phyloP scores from a whole-genome alignment of 768 basidiomycete genomes.

The Hericium coralloides region DNA sequence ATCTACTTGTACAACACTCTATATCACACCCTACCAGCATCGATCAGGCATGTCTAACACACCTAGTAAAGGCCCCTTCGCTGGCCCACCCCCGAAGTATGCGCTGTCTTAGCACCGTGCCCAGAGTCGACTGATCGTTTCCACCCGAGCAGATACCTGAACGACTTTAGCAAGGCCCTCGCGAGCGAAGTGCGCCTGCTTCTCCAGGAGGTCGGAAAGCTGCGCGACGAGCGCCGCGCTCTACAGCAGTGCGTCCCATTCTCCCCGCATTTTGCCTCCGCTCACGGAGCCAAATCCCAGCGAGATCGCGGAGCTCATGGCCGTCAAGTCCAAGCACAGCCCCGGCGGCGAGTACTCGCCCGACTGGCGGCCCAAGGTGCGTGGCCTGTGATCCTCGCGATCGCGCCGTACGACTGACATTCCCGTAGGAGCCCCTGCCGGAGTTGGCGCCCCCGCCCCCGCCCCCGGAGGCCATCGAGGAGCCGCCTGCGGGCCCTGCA shows the following conservation, averaged over 20 bases:
- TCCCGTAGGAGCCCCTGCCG: constrained; percentile 13
- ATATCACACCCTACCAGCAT: no score
- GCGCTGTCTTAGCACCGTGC: no score
- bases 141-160: constrained; percentile 34
- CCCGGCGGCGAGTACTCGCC: constrained; percentile 71
- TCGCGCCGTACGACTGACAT: constrained; percentile 1
- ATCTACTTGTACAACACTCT: no score
- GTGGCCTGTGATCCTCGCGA: constrained; percentile 12
- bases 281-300: constrained; percentile 26
- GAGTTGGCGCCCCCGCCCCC: constrained; percentile 22
- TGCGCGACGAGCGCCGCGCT: constrained; percentile 48
- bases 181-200: constrained; percentile 54
- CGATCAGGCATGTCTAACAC: no score
- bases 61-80: no score
- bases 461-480: constrained; percentile 35
- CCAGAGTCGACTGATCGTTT: neutral
- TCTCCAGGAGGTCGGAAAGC: constrained; percentile 50
- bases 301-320: constrained; percentile 81
- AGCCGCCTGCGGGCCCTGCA: constrained; percentile 37
- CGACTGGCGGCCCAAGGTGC: constrained; percentile 61
- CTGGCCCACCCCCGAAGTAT: no score
- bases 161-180: constrained; percentile 56
- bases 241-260: constrained; percentile 40
- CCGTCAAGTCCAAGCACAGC: constrained; percentile 74
- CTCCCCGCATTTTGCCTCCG: neutral